Evolutionary conservation across 805 yeast genomes (phyloP).

Genomic region (Starmerella apis): DNA sequence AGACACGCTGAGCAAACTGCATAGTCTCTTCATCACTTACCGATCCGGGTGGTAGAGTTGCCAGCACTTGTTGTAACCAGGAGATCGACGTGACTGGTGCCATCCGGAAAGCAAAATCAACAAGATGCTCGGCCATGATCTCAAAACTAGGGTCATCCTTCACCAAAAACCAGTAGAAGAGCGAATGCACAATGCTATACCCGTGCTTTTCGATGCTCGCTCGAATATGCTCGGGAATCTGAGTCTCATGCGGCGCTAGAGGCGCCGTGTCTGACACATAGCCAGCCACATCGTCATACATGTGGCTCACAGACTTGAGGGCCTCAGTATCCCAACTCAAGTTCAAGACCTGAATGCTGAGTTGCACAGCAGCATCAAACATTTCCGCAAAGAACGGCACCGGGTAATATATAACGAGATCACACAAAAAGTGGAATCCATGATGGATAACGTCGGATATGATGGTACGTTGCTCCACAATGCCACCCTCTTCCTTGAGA

Average conservation of each 20-base stretch:
- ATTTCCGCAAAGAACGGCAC: slow-evolving; percentile 10
- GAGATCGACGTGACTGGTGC: slow-evolving; percentile 37
- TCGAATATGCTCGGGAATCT: slow-evolving; percentile 35
- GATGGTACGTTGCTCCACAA: slow-evolving; percentile 14
- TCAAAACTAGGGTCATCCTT: slow-evolving; percentile 41
- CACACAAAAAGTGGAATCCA: slow-evolving; percentile 24
- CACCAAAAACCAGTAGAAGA: slow-evolving; percentile 60
- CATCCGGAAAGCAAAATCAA: slow-evolving; percentile 29
- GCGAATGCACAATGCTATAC: slow-evolving; percentile 44
- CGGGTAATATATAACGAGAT: slow-evolving; percentile 17
- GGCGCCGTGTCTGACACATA: background rate
- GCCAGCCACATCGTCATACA: slow-evolving; percentile 53
- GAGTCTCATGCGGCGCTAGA: slow-evolving; percentile 38
- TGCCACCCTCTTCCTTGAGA: slow-evolving; percentile 16
- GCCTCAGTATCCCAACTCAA: slow-evolving; percentile 55
- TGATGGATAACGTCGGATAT: slow-evolving; percentile 11
- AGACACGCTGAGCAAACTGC: slow-evolving; percentile 40
- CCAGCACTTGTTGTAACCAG: slow-evolving; percentile 54
- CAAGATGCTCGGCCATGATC: slow-evolving; percentile 17
- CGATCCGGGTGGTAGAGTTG: slow-evolving; percentile 48
- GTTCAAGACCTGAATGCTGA: slow-evolving; percentile 15
- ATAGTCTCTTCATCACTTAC: slow-evolving; percentile 59
- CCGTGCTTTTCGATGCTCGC: slow-evolving; percentile 45
- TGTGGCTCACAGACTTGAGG: slow-evolving; percentile 57
- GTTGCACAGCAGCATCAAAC: slow-evolving; percentile 36